These are phyloP conservation scores for Alopecurus myosuroides DNA, from an alignment of 176 grass and related monocot species.

Conservation along the genomic window DNA sequence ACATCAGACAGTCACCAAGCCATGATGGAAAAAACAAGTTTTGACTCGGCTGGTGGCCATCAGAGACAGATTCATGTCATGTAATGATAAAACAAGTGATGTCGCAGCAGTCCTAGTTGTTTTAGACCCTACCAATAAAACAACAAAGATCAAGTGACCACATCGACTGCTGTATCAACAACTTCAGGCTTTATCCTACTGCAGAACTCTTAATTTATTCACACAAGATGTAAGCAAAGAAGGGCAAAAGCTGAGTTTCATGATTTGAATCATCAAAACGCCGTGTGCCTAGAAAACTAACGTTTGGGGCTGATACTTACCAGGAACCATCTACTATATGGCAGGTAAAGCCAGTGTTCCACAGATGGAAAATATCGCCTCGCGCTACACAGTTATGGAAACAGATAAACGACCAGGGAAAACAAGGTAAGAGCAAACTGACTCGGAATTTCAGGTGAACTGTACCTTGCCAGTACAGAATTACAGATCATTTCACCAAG, in stretches of 20 bases:
- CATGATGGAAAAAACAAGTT: constrained; percentile 4
- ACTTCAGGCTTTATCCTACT: constrained; percentile 14
- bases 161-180: constrained; percentile 3
- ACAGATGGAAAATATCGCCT: background rate
- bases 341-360: constrained; percentile 17
- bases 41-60: constrained; percentile 18
- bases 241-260: background rate
- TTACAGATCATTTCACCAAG: background rate
- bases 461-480: background rate
- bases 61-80: background rate
- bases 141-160: constrained; percentile 1
- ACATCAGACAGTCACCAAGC: constrained; percentile 16
- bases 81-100: constrained; percentile 18
- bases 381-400: background rate
- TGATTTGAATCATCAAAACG: background rate
- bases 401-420: background rate
- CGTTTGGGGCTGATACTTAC: constrained; percentile 44
- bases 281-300: constrained; percentile 26
- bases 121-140: background rate
- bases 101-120: constrained; percentile 5
- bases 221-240: constrained; percentile 13
- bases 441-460: background rate
- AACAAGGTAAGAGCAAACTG: background rate
- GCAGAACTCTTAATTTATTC: constrained; percentile 3
- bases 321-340: constrained; percentile 12